Conservation (phyloP, 345 rosid genomes). For the Linum tenue region DNA sequence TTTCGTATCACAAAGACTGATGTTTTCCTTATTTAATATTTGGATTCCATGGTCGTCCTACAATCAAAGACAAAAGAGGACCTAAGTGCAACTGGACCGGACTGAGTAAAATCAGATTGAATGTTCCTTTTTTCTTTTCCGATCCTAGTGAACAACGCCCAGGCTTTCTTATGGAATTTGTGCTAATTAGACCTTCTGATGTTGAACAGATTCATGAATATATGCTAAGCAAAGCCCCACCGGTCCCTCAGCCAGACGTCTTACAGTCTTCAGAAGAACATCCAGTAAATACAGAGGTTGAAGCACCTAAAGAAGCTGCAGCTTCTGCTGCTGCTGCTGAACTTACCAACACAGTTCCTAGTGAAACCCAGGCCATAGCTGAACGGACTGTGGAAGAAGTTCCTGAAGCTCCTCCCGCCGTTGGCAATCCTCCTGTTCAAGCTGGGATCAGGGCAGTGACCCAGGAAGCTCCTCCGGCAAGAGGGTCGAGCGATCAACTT, state of each 20-base stretch:
- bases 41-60: too few species aligned
- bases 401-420: constrained; percentile 27
- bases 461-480: constrained; percentile 34
- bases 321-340: constrained; percentile 16
- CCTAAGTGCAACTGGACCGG: too few species aligned
- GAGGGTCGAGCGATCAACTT: constrained; percentile 15
- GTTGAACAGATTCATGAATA: constrained; percentile 66
- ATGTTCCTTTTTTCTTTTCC: too few species aligned
- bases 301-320: constrained; percentile 15
- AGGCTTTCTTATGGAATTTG: not conserved
- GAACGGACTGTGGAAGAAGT: constrained; percentile 41
- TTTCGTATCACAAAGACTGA: too few species aligned
- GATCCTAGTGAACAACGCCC: too few species aligned
- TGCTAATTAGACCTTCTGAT: constrained; percentile 9
- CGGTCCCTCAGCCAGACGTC: constrained; percentile 38
- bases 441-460: constrained; percentile 17
- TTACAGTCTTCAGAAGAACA: constrained; percentile 23
- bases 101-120: too few species aligned
- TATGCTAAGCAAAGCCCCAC: constrained; percentile 74
- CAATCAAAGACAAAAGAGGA: too few species aligned
- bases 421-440: constrained; percentile 18
- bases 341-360: constrained; percentile 17
- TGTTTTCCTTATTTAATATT: too few species aligned
- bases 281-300: constrained; percentile 14
- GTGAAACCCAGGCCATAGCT: constrained; percentile 17